Evolutionary conservation across 2,329 filamentous ascomycete genomes (phyloP).

Genomic region (Colletotrichum godetiae): DNA sequence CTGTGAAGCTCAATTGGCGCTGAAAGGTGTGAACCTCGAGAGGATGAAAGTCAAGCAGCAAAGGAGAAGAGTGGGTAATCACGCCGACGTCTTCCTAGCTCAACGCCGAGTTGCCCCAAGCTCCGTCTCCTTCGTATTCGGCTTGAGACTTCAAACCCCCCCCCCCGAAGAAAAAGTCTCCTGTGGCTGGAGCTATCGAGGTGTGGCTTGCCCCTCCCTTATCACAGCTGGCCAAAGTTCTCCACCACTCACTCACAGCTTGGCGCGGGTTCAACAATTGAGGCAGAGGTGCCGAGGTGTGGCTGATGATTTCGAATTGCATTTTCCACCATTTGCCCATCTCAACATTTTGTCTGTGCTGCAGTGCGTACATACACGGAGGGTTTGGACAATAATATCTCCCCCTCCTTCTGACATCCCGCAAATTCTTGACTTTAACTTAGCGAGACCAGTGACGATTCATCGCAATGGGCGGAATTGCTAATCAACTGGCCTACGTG

Average conservation of each 20-base stretch:
- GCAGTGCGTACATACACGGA: neutral
- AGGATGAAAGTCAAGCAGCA: neutral
- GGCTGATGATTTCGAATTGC: constrained; percentile 16
- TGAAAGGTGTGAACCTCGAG: neutral
- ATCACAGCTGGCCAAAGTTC: constrained; percentile 6
- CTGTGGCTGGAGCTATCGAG: neutral
- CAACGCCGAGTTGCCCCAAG: neutral
- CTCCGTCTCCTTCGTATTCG: neutral
- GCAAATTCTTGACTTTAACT: neutral
- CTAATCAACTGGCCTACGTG: constrained; percentile 49
- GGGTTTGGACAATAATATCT: neutral
- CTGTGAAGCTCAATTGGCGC: neutral
- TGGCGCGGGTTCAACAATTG: constrained; percentile 12
- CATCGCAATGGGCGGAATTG: constrained; percentile 36
- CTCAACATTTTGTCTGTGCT: constrained; percentile 34
- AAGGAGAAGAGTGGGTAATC: neutral
- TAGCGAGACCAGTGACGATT: neutral
- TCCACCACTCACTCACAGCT: neutral
- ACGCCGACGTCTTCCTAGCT: neutral
- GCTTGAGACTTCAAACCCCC: too few species aligned
- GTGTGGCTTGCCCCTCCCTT: neutral
- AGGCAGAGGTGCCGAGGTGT: constrained; percentile 26
- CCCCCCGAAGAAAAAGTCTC: constrained; percentile 1
- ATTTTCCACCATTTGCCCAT: constrained; percentile 26
- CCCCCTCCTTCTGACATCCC: neutral